A percentile compares a stretch with the other conserved stretches of the same genome.
Evolutionary conservation across 495 filamentous ascomycete species (phyloP).

Genomic region (Ramalina peruviana): DNA sequence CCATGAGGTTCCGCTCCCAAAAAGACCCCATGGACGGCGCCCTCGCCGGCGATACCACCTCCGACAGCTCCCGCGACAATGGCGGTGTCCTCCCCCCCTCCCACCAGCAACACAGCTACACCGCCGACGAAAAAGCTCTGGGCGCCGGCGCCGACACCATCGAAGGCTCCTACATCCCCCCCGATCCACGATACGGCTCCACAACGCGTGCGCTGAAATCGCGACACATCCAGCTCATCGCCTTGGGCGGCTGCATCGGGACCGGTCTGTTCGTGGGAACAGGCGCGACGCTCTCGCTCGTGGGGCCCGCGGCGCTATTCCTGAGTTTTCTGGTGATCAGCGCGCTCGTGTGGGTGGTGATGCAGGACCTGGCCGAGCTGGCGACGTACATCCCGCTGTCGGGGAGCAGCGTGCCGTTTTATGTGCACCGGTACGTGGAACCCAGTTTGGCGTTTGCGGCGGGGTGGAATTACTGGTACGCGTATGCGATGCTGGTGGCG

Average conservation of each 20-base stretch:
- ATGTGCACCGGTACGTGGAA: slow-evolving; percentile 47
- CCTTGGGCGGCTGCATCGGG: slow-evolving; percentile 56
- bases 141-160: background rate
- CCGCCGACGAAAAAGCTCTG: background rate
- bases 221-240: slow-evolving; percentile 53
- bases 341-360: slow-evolving; percentile 48
- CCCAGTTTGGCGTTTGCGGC: slow-evolving; percentile 56
- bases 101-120: no score
- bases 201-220: slow-evolving; percentile 26
- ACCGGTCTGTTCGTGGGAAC: slow-evolving; percentile 33
- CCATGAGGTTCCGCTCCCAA: no score
- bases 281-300: slow-evolving; percentile 13
- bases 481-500: slow-evolving; percentile 62
- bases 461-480: slow-evolving; percentile 50
- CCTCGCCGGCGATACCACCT: no score
- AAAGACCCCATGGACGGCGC: no score
- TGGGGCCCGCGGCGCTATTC: slow-evolving; percentile 56
- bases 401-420: slow-evolving; percentile 46
- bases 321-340: slow-evolving; percentile 54
- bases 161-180: background rate
- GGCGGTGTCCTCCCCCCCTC: no score
- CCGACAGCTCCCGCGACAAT: no score
- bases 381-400: slow-evolving; percentile 49
- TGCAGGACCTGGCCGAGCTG: slow-evolving; percentile 57
- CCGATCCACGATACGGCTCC: slow-evolving; percentile 25